Evolutionary conservation across 345 rosid species (phyloP), one percentile per base, ranked within the genome.

Genomic region (Adansonia digitata): DNA sequence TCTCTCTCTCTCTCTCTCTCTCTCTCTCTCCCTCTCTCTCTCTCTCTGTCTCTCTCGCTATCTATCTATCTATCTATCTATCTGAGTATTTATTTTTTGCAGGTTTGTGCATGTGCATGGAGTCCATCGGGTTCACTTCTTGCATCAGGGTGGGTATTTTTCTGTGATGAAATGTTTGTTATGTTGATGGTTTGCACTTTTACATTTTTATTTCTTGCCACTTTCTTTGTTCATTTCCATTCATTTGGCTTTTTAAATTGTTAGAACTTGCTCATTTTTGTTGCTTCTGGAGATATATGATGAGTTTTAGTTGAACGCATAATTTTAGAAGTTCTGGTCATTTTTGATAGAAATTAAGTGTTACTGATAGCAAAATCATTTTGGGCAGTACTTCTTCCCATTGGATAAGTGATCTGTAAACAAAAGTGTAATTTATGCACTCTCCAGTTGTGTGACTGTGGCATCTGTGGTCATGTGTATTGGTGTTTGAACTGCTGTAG

Each of bases 61-160:
- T 42, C 11, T 42, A 7, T 42, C 12, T 42, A 7, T 13, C 8
- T 7, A 1, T 13, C 5, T 24, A 29, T 68, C 73, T 69, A 49
- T 24, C 56, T 46, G 17, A 37, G 29, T 48, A 37, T 63, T 39
- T 37, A 63, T 64, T 43, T 51, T 31, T 67, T 81, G 15, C 81
- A 95, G 98, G 98, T 95, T 82, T 93, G 99, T 79, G 97, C 97
- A 29, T 91, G 99, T 70, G 98, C 99, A 64, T 95, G 99, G 99
- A 90, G 97, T 88, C 99, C 99, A 35, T 80, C 93, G 18, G 98
- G 94, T 78, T 90, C 98, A 61, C 86, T 95, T 83, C 97, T 95
- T 87, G 99, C 99, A 40, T 95, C 99, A 68, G 99, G 98, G 99
- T 93, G 66, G 71, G 97, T 84, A 68, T 45, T 74, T 82, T 66